These are phyloP conservation scores for Leishmania braziliensis DNA, from an alignment of 208 protist species.

Conservation along the genomic window DNA sequence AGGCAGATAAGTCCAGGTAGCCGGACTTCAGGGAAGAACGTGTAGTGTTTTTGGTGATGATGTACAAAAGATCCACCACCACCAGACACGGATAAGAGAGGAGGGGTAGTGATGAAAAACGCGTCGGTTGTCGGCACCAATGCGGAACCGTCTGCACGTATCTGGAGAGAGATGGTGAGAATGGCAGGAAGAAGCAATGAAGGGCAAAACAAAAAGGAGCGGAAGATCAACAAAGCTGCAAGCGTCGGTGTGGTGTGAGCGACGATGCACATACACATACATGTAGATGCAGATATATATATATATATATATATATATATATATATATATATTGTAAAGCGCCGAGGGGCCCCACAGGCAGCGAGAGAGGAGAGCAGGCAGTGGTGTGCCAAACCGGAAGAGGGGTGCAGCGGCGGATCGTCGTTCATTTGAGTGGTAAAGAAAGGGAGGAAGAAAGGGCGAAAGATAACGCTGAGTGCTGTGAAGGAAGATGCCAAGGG, in stretches of 20 bases:
- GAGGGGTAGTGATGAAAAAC: neutral
- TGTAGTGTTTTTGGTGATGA: neutral
- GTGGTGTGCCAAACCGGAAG: neutral
- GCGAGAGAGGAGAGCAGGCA: neutral
- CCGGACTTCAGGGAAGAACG: conserved; percentile 19
- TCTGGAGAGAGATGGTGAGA: neutral
- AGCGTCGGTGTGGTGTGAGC: neutral
- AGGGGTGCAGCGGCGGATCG: neutral
- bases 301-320: neutral
- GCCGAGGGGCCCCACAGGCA: neutral
- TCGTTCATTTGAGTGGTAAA: conserved; percentile 2
- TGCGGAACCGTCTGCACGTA: neutral
- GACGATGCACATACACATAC: neutral
- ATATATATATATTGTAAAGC: neutral
- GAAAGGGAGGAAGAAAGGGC: neutral
- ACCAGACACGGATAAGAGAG: neutral
- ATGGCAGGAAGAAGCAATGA: neutral
- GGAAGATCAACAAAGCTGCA: neutral
- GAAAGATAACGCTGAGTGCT: neutral
- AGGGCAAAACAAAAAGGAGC: neutral
- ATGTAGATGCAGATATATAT: neutral
- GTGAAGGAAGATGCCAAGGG: neutral
- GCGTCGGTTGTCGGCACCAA: neutral
- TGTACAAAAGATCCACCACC: neutral
- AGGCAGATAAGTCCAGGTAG: conserved; percentile 7